phyloP scores from a whole-genome alignment of 805 yeast species.

The Myxozyma neglecta region DNA sequence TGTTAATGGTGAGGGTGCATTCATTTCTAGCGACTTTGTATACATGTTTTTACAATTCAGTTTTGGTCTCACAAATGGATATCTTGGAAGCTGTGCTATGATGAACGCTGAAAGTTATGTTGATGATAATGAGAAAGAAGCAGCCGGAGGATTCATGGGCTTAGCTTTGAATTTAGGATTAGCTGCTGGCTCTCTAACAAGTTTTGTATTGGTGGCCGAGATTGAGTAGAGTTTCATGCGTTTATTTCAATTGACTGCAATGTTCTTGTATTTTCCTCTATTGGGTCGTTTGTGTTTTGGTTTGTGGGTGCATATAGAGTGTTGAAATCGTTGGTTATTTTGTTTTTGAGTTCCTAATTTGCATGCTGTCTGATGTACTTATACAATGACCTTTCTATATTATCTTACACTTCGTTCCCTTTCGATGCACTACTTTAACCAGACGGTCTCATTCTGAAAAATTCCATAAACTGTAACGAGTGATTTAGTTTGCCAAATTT shows the following conservation, averaged over 20 bases:
- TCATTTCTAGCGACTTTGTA: slow-evolving; percentile 54
- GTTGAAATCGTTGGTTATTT: background rate
- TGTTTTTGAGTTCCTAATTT: background rate
- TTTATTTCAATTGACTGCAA: no score
- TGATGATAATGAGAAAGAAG: slow-evolving; percentile 70
- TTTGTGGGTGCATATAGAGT: background rate
- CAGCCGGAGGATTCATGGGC: slow-evolving; percentile 92
- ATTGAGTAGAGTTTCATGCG: slow-evolving; percentile 5
- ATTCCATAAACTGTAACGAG: slow-evolving; percentile 25
- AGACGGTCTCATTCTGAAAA: slow-evolving; percentile 17
- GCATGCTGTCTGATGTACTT: no score
- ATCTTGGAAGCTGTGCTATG: slow-evolving; percentile 73
- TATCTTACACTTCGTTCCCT: no score
- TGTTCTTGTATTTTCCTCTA: background rate
- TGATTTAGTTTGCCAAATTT: slow-evolving; percentile 13
- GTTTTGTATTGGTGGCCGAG: slow-evolving; percentile 48
- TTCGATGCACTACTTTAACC: background rate
- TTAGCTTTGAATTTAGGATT: slow-evolving; percentile 77
- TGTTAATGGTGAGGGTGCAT: slow-evolving; percentile 47
- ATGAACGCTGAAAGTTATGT: slow-evolving; percentile 68
- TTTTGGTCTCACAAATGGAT: slow-evolving; percentile 90
- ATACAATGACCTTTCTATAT: no score
- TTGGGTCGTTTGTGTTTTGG: background rate
- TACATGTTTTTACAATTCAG: slow-evolving; percentile 69
- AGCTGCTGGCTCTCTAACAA: slow-evolving; percentile 72